Base-by-base conservation (phyloP, 768 basidiomycete species). In the Amanita jacksonii region DNA sequence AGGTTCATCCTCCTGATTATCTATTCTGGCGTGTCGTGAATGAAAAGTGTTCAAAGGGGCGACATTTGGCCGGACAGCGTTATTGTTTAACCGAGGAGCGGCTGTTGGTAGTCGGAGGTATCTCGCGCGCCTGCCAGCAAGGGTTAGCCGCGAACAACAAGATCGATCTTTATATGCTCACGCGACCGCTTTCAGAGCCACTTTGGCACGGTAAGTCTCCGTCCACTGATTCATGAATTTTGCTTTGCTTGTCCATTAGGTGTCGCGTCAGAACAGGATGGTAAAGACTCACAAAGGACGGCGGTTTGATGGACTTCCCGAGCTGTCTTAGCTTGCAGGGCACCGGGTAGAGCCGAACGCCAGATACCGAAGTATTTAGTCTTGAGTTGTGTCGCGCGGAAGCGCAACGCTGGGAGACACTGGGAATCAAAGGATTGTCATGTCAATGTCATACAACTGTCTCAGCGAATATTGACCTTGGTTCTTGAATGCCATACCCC, bases 121-220 rank as follows among this genome's bases (percentile, higher is more conserved):
- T 53, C 86, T 74, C 31, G 88, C 87, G 19, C 87, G 86, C 47
- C 87, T 90, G 43, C 15, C 46, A 24, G 46, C 45, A 44, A n/a
- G 44, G 51, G 13, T 49, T 42, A 16, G 8, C 36, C 30, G 5
- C 9, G 13, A 12, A 13, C 22, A 50, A 46, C 43, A 23, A 16
- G 23, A 16, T 41, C 27, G 19, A 18, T 12, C 7, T 1, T 19
- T 42, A n/a, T 49, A 43, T 41, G 78, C 86, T 68, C 59, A 91
- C 88, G 84, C 85, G 38, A 88, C 79, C 41, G 88, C 85, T 58
- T 85, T 87, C 32, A 82, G 69, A 31, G 82, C 79, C 32, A 80
- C 69, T 56, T 82, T 86, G 13, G 77, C 77, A 54, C 73, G 72
- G 51, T 85, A 77, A 10, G 67, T 67, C 56, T 79, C 73, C n/a